These are phyloP conservation scores for Aquilaria agallochum DNA, from an alignment of 441 rosid genomes.

Conservation along the genomic window DNA sequence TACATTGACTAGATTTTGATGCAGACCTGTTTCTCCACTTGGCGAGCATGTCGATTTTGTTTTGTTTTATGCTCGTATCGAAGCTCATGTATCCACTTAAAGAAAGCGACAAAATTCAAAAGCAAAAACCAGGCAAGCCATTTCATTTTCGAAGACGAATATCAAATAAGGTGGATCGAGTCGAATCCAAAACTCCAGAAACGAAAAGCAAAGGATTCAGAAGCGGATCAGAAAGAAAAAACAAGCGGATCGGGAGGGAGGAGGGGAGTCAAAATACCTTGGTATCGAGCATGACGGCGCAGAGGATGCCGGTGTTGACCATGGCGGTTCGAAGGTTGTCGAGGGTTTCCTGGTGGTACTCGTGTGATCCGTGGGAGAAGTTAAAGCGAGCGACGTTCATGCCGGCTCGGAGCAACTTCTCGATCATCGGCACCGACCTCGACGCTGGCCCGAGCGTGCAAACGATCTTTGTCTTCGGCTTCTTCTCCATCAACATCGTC, in stretches of 20 bases:
- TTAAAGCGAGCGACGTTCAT: conserved; percentile 97
- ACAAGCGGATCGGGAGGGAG: not conserved
- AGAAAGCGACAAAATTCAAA: too few relatives aligned
- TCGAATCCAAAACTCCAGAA: too few relatives aligned
- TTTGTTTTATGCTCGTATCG: too few relatives aligned
- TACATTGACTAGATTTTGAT: too few relatives aligned
- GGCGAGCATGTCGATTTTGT: too few relatives aligned
- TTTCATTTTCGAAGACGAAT: too few relatives aligned
- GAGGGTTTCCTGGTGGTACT: conserved; percentile 85
- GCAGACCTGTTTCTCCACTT: too few relatives aligned
- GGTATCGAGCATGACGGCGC: conserved; percentile 97
- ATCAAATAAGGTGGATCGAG: too few relatives aligned
- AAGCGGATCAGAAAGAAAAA: not conserved
- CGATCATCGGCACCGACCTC: conserved; percentile 65
- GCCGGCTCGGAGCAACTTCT: conserved; percentile 82
- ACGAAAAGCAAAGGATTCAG: not conserved
- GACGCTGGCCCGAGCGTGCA: conserved; percentile 94
- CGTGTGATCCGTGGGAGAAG: conserved; percentile 94
- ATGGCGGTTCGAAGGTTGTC: conserved; percentile 77
- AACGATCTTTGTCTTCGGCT: conserved; percentile 87
- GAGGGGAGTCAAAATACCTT: conserved; percentile 39
- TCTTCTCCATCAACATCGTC: conserved; percentile 30
- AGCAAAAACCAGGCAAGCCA: too few relatives aligned
- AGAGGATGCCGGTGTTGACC: conserved; percentile 75
- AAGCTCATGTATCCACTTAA: too few relatives aligned